phyloP scores from a whole-genome alignment of 2,329 filamentous ascomycete species.

The Cercospora janseana region DNA sequence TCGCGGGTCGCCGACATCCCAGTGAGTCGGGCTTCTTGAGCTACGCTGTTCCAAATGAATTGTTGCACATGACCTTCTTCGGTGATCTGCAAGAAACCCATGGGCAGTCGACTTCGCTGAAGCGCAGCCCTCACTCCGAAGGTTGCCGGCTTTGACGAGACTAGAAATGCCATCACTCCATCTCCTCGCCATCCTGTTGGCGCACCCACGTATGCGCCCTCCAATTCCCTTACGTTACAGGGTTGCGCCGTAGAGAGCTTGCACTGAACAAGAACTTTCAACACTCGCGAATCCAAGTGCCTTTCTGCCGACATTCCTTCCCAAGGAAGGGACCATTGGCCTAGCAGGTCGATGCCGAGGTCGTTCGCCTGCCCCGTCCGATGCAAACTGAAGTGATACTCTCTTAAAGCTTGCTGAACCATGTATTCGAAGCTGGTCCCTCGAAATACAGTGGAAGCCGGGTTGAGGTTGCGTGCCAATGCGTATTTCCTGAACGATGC shows the following conservation, averaged over 20 bases:
- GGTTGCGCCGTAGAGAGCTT: conserved; percentile 60
- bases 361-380: conserved; percentile 67
- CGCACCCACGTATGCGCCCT: conserved; percentile 72
- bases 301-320: not conserved
- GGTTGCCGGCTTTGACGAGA: conserved; percentile 67
- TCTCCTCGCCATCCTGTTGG: conserved; percentile 68
- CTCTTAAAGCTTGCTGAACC: conserved; percentile 55
- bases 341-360: conserved; percentile 71
- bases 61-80: conserved; percentile 60
- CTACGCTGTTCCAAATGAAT: conserved; percentile 69
- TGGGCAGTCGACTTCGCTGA: conserved; percentile 63
- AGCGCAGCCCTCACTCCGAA: conserved; percentile 75
- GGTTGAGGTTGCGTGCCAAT: conserved; percentile 54
- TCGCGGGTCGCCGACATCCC: conserved; percentile 43
- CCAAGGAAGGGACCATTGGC: conserved; percentile 62
- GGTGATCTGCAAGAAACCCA: conserved; percentile 68
- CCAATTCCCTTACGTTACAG: conserved; percentile 67
- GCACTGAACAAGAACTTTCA: conserved; percentile 62
- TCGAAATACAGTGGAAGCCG: conserved; percentile 60
- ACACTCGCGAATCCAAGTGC: conserved; percentile 17
- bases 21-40: conserved; percentile 61
- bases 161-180: conserved; percentile 68
- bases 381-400: conserved; percentile 62
- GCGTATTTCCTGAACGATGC: conserved; percentile 65
- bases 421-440: conserved; percentile 79